These are phyloP conservation scores for Suillus alpinus DNA, from an alignment of 768 basidiomycete genomes.

Conservation along the genomic window DNA sequence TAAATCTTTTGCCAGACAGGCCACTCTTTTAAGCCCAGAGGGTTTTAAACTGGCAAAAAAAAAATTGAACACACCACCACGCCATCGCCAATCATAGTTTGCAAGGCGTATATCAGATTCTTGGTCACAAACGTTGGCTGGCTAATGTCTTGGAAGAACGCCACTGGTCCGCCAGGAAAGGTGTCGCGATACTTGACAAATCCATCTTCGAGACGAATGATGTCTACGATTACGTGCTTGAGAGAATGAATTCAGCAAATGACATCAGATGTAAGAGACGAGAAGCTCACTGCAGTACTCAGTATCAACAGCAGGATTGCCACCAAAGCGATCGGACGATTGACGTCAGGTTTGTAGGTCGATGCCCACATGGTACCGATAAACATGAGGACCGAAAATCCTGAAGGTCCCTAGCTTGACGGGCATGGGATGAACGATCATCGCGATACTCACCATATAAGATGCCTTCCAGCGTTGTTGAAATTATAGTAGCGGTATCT, in stretches of 20 bases:
- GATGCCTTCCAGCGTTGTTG: constrained; percentile 23
- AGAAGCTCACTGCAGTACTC: constrained; percentile 18
- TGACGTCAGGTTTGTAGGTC: constrained; percentile 2
- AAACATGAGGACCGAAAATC: constrained; percentile 30
- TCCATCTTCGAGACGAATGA: constrained; percentile 19
- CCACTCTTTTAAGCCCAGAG: not conserved
- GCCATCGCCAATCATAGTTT: constrained; percentile 10
- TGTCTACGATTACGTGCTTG: constrained; percentile 16
- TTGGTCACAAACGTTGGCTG: constrained; percentile 25
- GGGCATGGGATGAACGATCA: not conserved
- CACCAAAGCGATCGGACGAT: constrained; percentile 13
- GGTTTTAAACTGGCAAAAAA: not conserved
- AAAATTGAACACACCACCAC: constrained; percentile 6
- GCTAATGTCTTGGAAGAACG: constrained; percentile 20
- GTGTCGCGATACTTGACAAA: constrained; percentile 18
- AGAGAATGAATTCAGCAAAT: not conserved
- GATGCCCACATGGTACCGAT: constrained; percentile 20
- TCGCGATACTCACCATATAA: constrained; percentile 19
- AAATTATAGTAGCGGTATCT: constrained; percentile 22
- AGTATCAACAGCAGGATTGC: constrained; percentile 18
- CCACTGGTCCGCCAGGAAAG: constrained; percentile 21
- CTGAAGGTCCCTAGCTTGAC: constrained; percentile 8
- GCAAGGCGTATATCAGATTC: constrained; percentile 16
- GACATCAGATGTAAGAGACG: not conserved
- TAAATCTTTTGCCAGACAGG: constrained; percentile 10